phyloP scores from a whole-genome alignment of 177 flowering plant genomes.

The Tripterygium wilfordii region DNA sequence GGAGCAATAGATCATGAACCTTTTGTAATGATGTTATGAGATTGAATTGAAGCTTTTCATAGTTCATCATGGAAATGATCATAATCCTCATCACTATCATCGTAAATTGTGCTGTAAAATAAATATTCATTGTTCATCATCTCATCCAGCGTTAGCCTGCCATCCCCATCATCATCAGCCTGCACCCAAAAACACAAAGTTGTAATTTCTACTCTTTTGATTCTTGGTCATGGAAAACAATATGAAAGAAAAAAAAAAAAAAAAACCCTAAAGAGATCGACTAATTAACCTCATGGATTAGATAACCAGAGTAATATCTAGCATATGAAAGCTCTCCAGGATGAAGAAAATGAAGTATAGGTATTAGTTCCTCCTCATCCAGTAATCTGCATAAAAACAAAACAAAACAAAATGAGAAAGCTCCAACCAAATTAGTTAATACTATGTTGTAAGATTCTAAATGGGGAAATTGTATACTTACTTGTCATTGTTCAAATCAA shows the following conservation, averaged over 20 bases:
- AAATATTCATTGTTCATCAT: slow-evolving; percentile 43
- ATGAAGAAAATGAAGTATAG: slow-evolving; percentile 30
- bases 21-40: too few species aligned
- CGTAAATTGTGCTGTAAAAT: slow-evolving; percentile 44
- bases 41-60: too few species aligned
- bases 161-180: slow-evolving; percentile 64
- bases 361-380: slow-evolving; percentile 43
- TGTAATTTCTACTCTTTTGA: too few species aligned
- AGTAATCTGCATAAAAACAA: slow-evolving; percentile 28
- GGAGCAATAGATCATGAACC: too few species aligned
- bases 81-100: slow-evolving; percentile 16
- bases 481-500: slow-evolving; percentile 48
- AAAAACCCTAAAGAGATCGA: too few species aligned
- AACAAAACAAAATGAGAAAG: too few species aligned
- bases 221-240: too few species aligned
- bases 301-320: slow-evolving; percentile 33
- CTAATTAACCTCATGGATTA: slow-evolving; percentile 41
- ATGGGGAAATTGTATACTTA: too few species aligned
- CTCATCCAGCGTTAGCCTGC: slow-evolving; percentile 39
- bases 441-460: too few species aligned
- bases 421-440: too few species aligned
- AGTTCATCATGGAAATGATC: slow-evolving; percentile 47
- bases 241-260: too few species aligned
- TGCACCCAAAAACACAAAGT: slow-evolving; percentile 9
- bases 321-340: slow-evolving; percentile 54